Percentiles rank a stretch among this genome's conserved stretches.
Conservation (phyloP, 169 alveolate species). For the Eimeria falciformis region DNA sequence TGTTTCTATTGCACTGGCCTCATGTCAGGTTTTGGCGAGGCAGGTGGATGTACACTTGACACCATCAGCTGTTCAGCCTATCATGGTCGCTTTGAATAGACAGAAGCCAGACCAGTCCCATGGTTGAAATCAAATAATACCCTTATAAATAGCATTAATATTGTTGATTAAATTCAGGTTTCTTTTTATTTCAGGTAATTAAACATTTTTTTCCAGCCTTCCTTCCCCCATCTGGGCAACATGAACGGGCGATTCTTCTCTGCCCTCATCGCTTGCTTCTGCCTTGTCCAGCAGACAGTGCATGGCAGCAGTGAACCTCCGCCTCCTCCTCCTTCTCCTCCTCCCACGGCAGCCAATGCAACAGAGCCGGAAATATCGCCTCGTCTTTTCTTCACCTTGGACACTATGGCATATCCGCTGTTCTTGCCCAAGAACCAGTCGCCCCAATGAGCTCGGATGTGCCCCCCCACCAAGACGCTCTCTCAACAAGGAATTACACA, state of each 20-base stretch:
- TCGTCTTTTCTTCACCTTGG: constrained; percentile 13
- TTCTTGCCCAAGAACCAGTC: constrained; percentile 21
- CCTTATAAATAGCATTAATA: background rate
- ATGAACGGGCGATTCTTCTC: no score
- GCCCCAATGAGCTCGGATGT: no score
- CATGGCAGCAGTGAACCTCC: background rate
- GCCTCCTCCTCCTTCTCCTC: background rate
- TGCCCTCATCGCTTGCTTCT: no score
- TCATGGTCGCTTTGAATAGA: no score
- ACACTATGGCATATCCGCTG: background rate
- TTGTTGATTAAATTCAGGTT: background rate
- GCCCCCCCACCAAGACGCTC: no score
- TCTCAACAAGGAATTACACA: no score
- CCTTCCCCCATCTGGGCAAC: background rate
- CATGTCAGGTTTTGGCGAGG: no score
- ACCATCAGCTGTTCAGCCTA: no score
- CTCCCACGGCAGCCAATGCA: background rate
- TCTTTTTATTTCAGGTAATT: constrained; percentile 13
- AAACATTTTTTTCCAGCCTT: background rate
- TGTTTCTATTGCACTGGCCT: no score
- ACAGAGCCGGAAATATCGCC: background rate
- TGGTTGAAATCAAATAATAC: background rate
- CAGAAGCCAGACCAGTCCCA: no score
- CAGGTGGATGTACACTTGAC: no score
- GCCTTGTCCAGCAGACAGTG: no score